Conservation (phyloP, 148 eudicot species). For the Nepenthes mirabilis region DNA sequence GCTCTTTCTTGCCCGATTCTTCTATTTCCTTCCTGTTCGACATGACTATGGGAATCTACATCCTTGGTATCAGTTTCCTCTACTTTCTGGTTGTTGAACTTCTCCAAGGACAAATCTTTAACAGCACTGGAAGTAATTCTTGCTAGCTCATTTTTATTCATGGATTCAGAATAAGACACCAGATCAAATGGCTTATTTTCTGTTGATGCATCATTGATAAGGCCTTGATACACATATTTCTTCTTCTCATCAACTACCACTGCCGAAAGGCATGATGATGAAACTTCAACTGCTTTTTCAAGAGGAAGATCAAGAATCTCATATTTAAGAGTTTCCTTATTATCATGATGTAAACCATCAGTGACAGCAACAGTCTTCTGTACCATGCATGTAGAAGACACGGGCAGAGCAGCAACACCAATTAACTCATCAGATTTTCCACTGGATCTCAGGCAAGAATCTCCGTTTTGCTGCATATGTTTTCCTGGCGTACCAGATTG, state of each 20-base stretch:
- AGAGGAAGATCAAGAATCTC: not conserved
- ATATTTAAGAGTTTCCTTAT: not conserved
- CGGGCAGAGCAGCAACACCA: conserved; percentile 1
- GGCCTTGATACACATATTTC: not conserved
- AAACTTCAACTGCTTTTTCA: not conserved
- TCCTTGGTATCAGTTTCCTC: not conserved
- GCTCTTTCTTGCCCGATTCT: not conserved
- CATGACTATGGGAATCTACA: not conserved
- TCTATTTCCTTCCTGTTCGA: not conserved
- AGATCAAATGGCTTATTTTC: not conserved
- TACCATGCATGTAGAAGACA: not conserved
- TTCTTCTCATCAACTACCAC: conserved; percentile 1
- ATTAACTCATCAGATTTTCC: conserved; percentile 4
- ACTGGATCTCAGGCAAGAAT: conserved; percentile 1
- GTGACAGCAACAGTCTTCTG: not conserved
- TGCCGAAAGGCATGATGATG: not conserved
- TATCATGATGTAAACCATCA: not conserved
- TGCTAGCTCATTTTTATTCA: not conserved
- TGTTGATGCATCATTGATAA: not conserved
- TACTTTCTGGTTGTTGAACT: not conserved
- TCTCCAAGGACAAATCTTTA: not conserved
- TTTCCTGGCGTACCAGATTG: conserved; percentile 1
- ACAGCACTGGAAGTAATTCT: not conserved
- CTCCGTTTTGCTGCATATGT: conserved; percentile 3
- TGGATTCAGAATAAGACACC: not conserved